A percentile compares a stretch with the other conserved stretches of the same genome.
These are phyloP conservation scores for Phytophthora pluvialis DNA, from an alignment of 352 stramenopile genomes.

Conservation along the genomic window DNA sequence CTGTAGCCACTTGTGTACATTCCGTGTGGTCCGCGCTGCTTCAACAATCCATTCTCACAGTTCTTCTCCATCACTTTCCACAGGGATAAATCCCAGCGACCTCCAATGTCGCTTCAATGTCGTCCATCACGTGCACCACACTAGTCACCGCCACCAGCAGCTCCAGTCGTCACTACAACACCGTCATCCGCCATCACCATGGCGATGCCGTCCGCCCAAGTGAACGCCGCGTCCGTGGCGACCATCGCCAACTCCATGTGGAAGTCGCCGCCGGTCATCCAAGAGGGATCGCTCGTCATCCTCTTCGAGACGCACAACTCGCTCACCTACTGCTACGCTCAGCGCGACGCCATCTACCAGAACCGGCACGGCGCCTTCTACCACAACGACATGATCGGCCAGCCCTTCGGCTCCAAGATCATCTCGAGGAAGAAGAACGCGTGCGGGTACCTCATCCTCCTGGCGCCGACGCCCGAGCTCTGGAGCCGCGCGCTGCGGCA, in stretches of 20 bases:
- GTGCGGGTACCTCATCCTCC: constrained; percentile 92
- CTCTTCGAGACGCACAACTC: constrained; percentile 97
- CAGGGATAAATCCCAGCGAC: background rate
- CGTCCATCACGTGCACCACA: constrained; percentile 12
- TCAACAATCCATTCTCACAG: constrained; percentile 8
- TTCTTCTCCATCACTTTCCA: background rate
- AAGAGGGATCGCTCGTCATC: constrained; percentile 94
- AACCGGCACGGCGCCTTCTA: constrained; percentile 97
- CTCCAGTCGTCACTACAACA: constrained; percentile 13
- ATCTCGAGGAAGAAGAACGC: constrained; percentile 68
- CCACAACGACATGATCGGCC: constrained; percentile 96
- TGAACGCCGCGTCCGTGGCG: constrained; percentile 34
- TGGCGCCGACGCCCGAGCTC: constrained; percentile 96
- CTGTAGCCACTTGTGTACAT: background rate
- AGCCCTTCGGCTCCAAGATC: constrained; percentile 86
- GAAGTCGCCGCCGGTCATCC: constrained; percentile 56
- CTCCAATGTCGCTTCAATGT: constrained; percentile 2
- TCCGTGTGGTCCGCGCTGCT: background rate
- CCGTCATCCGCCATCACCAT: constrained; percentile 23
- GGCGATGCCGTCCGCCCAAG: constrained; percentile 36
- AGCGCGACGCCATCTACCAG: constrained; percentile 92
- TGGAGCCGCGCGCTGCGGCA: constrained; percentile 94
- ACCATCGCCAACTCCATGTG: constrained; percentile 77
- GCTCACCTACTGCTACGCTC: constrained; percentile 95
- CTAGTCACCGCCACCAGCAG: background rate